Conservation (phyloP, 2,329 filamentous ascomycete species). For the Passalora sequoiae region DNA sequence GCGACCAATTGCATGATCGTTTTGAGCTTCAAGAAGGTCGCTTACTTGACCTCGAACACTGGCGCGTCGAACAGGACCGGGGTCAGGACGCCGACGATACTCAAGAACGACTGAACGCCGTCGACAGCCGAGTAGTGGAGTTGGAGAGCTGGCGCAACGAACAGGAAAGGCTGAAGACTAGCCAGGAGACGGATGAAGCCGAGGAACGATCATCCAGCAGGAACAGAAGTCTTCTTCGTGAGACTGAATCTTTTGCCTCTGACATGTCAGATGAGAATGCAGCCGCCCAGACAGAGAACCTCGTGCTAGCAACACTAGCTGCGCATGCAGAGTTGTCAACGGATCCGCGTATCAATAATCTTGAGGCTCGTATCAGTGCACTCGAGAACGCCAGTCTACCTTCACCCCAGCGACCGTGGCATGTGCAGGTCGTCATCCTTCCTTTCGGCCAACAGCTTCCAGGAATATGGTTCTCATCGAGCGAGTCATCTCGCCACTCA, state of each 20-base stretch:
- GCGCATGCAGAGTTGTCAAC: constrained; percentile 38
- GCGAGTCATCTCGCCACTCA: constrained; percentile 34
- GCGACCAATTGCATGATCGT: constrained; percentile 64
- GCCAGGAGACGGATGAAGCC: constrained; percentile 32
- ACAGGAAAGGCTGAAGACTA: constrained; percentile 13
- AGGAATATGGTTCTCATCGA: constrained; percentile 49
- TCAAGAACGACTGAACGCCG: constrained; percentile 25
- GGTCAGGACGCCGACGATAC: constrained; percentile 35
- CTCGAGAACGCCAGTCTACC: constrained; percentile 57
- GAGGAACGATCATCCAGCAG: constrained; percentile 26
- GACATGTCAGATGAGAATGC: constrained; percentile 35
- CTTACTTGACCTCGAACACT: constrained; percentile 63
- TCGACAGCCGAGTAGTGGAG: constrained; percentile 62
- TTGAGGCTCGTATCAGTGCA: constrained; percentile 47
- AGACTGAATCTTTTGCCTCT: constrained; percentile 39
- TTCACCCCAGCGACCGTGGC: constrained; percentile 61
- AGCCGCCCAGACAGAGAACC: constrained; percentile 31
- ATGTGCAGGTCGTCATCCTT: constrained; percentile 69
- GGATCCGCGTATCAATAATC: constrained; percentile 41
- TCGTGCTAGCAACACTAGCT: constrained; percentile 32
- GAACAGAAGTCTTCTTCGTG: constrained; percentile 31
- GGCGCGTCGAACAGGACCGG: constrained; percentile 30
- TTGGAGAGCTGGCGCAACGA: constrained; percentile 50
- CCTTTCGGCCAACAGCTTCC: constrained; percentile 58
- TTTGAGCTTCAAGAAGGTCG: constrained; percentile 63